These are phyloP conservation scores for Globisporangium alternatum DNA, from an alignment of 352 stramenopile species.

Conservation along the genomic window DNA sequence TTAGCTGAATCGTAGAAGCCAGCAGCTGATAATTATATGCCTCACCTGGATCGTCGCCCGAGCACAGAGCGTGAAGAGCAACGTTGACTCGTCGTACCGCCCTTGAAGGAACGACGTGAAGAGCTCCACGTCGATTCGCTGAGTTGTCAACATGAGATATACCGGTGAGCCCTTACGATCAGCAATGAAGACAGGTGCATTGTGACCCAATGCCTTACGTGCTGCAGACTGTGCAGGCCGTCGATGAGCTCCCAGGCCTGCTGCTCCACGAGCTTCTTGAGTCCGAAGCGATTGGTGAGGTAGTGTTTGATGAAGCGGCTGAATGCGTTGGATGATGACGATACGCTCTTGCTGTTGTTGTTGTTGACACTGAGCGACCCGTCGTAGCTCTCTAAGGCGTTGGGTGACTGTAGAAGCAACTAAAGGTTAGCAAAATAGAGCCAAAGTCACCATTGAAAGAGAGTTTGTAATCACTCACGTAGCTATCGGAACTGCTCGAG, in stretches of 20 bases:
- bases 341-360: background rate
- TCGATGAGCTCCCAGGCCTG: constrained; percentile 58
- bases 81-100: constrained; percentile 35
- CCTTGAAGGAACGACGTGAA: constrained; percentile 62
- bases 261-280: constrained; percentile 58
- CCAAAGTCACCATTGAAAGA: background rate
- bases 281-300: constrained; percentile 64
- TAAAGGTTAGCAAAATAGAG: background rate
- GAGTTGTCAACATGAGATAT: background rate
- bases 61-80: constrained; percentile 56
- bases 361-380: background rate
- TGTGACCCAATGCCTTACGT: constrained; percentile 20
- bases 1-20: background rate
- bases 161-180: background rate
- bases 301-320: constrained; percentile 48
- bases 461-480: constrained; percentile 12
- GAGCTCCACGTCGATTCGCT: constrained; percentile 54
- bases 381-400: background rate
- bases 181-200: background rate
- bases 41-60: constrained; percentile 43
- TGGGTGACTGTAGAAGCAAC: background rate
- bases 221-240: constrained; percentile 34
- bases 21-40: background rate
- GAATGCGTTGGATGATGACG: constrained; percentile 22
- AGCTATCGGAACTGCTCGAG: constrained; percentile 16